Conservation (phyloP, 2,329 filamentous ascomycete species). For the Ophiostoma novo-ulmi region DNA sequence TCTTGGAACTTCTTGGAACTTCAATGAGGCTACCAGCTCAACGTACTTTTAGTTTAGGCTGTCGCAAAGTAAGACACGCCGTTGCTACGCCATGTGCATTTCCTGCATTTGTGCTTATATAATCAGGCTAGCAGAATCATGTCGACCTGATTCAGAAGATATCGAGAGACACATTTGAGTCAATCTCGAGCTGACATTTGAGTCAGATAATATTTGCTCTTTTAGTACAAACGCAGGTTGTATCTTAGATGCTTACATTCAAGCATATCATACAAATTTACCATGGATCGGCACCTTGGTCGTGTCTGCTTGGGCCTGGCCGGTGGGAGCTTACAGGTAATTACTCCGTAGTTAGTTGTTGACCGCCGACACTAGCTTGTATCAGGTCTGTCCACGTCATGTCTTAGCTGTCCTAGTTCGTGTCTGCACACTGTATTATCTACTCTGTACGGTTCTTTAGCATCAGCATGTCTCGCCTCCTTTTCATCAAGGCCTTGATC, state of each 20-base stretch:
- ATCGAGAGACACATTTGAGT: neutral
- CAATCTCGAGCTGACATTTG: neutral
- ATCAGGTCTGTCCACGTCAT: neutral
- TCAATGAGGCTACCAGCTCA: neutral
- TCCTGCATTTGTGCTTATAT: neutral
- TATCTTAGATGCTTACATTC: neutral
- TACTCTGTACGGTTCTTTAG: neutral
- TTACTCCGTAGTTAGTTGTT: neutral
- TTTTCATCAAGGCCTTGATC: neutral
- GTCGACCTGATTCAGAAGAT: neutral
- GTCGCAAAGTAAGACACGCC: constrained; percentile 10
- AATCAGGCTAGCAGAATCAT: neutral
- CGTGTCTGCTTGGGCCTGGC: neutral
- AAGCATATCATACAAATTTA: too few species aligned
- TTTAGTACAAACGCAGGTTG: neutral
- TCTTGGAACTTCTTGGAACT: too few species aligned
- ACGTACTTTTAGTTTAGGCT: neutral
- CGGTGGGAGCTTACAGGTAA: neutral
- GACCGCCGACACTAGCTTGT: neutral
- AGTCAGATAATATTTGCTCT: neutral
- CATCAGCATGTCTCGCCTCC: neutral
- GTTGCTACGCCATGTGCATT: neutral
- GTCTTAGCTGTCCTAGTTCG: neutral
- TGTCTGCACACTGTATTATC: too few species aligned
- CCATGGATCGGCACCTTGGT: neutral